Evolutionary conservation across 2,329 filamentous ascomycete species (phyloP).

Genomic region (Corynespora cassiicola): DNA sequence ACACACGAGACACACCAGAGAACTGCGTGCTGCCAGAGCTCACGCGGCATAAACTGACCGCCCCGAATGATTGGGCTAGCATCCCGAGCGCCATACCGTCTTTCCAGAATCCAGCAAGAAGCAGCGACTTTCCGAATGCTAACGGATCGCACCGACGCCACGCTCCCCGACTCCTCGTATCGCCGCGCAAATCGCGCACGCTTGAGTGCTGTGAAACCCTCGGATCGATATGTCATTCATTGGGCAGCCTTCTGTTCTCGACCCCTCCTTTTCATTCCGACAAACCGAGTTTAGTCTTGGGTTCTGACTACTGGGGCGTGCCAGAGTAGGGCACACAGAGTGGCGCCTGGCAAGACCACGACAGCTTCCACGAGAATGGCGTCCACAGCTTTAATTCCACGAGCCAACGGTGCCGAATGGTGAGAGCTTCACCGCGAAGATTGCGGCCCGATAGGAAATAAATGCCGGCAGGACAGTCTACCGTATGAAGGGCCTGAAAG

Average conservation of each 20-base stretch:
- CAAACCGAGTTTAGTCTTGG: constrained; percentile 2
- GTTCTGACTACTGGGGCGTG: neutral
- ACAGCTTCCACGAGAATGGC: neutral
- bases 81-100: too few relatives aligned
- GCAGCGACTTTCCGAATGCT: constrained; percentile 6
- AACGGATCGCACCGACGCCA: constrained; percentile 5
- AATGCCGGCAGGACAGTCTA: neutral
- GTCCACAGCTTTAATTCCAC: constrained; percentile 5
- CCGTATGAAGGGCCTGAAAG: too few relatives aligned
- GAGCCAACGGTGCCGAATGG: neutral
- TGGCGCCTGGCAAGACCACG: neutral
- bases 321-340: constrained; percentile 1
- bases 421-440: neutral
- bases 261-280: too few relatives aligned
- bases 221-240: neutral
- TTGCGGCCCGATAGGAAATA: constrained; percentile 4
- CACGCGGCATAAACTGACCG: too few relatives aligned
- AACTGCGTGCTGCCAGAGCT: too few relatives aligned
- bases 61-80: too few relatives aligned
- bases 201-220: constrained; percentile 1
- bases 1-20: too few relatives aligned
- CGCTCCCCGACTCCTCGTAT: neutral
- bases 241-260: neutral
- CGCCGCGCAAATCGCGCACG: constrained; percentile 4
- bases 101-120: constrained; percentile 4